Conservation (phyloP, 805 yeast genomes). For the Teunomyces gatunensis region DNA sequence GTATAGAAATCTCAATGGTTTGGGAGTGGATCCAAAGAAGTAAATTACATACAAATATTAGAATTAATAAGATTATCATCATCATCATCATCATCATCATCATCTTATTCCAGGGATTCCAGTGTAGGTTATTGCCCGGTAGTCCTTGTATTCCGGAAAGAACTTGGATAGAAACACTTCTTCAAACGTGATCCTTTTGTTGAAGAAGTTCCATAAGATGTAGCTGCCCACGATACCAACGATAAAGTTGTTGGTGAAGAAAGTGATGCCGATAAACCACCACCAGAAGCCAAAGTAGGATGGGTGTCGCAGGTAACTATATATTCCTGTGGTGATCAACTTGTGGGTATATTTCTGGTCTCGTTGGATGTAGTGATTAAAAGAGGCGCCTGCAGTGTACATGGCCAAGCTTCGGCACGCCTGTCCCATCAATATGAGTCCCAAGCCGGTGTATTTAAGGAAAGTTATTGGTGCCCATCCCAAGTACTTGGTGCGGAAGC, state of each 20-base stretch:
- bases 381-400: slow-evolving; percentile 84
- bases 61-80: not conserved
- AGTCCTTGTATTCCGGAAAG: slow-evolving; percentile 65
- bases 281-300: slow-evolving; percentile 87
- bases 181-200: slow-evolving; percentile 64
- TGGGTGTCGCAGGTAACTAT: slow-evolving; percentile 73
- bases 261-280: slow-evolving; percentile 90
- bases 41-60: not conserved
- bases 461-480: not conserved
- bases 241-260: slow-evolving; percentile 65
- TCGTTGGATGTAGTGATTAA: slow-evolving; percentile 74
- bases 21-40: slow-evolving; percentile 14
- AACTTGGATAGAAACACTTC: slow-evolving; percentile 63
- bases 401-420: slow-evolving; percentile 68
- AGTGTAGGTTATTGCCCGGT: slow-evolving; percentile 48
- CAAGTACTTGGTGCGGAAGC: slow-evolving; percentile 4
- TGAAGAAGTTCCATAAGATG: slow-evolving; percentile 71
- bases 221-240: slow-evolving; percentile 51
- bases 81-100: not conserved
- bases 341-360: slow-evolving; percentile 49
- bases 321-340: slow-evolving; percentile 74
- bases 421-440: slow-evolving; percentile 60
- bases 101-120: slow-evolving; percentile 59
- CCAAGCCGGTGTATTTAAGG: slow-evolving; percentile 45
- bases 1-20: slow-evolving; percentile 60